A percentile compares a stretch with the other conserved stretches of the same genome.
These are phyloP conservation scores for Urtica urens DNA, from an alignment of 306 rosid genomes.

Conservation along the genomic window DNA sequence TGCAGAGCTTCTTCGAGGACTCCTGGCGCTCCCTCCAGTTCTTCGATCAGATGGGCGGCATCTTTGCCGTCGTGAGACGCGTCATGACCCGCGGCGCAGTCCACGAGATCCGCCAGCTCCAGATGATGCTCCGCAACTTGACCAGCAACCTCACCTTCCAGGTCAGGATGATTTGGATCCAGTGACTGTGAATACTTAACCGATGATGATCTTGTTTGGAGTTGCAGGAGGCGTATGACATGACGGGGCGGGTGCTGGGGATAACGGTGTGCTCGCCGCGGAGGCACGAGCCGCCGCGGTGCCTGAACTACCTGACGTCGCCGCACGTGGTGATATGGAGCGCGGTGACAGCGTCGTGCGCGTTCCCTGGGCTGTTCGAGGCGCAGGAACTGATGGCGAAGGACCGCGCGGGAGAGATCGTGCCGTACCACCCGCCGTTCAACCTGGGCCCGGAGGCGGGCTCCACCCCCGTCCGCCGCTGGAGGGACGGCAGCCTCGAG, in stretches of 20 bases:
- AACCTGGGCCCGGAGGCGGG: constrained; percentile 84
- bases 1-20: constrained; percentile 81
- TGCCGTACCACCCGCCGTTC: constrained; percentile 94
- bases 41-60: constrained; percentile 84
- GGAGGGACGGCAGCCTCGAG: constrained; percentile 99
- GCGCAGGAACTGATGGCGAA: constrained; percentile 99
- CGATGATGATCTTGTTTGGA: too few relatives aligned
- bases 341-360: constrained; percentile 97
- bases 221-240: constrained; percentile 98
- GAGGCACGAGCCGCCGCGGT: constrained; percentile 96
- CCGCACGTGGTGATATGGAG: constrained; percentile 99
- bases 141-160: constrained; percentile 90
- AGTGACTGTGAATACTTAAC: too few relatives aligned
- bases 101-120: constrained; percentile 89
- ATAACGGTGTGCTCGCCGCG: constrained; percentile 96
- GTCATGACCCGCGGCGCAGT: constrained; percentile 75
- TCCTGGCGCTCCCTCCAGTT: constrained; percentile 85
- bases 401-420: constrained; percentile 86
- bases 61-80: constrained; percentile 81
- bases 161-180: too few relatives aligned
- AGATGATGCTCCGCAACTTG: constrained; percentile 74
- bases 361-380: constrained; percentile 96
- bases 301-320: constrained; percentile 95
- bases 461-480: constrained; percentile 57
- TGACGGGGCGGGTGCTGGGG: constrained; percentile 94